Evolutionary conservation across 1,284 basidiomycete genomes (phyloP).

Genomic region (Cystobasidiaceae sp.): DNA sequence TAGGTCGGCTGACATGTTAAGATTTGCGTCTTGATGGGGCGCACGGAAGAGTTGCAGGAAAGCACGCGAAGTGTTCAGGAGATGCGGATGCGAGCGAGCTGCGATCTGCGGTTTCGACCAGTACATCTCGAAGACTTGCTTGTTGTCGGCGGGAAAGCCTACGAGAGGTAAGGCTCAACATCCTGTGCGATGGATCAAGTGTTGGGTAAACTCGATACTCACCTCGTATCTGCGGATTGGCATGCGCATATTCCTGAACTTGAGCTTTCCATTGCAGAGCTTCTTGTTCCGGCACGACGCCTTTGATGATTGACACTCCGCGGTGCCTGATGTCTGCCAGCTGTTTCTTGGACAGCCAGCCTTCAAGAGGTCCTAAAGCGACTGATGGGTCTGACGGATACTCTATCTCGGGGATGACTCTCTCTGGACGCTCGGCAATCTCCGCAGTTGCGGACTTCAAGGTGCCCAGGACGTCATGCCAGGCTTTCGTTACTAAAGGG

Average conservation of each 20-base stretch:
- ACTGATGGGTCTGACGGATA: no score
- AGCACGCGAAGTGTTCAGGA: constrained; percentile 45
- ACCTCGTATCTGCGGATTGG: constrained; percentile 58
- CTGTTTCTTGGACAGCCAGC: no score
- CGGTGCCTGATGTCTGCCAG: constrained; percentile 55
- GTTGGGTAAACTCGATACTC: no score
- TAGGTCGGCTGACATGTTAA: constrained; percentile 56
- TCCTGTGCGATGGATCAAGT: no score
- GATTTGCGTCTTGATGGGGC: constrained; percentile 37
- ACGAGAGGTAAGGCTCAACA: no score
- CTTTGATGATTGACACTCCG: constrained; percentile 60
- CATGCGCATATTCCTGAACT: constrained; percentile 56
- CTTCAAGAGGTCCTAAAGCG: no score
- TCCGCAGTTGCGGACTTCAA: no score
- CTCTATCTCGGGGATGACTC: no score
- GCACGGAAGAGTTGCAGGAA: constrained; percentile 61
- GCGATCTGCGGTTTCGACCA: constrained; percentile 58
- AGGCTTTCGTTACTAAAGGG: no score
- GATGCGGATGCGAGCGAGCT: constrained; percentile 28
- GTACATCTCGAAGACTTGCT: constrained; percentile 69
- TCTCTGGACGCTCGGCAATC: no score
- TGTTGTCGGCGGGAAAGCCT: constrained; percentile 63
- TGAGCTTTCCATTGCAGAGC: constrained; percentile 60
- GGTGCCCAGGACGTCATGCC: no score
- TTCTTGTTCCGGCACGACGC: constrained; percentile 59